A percentile compares a stretch with the other conserved stretches of the same genome.
phyloP scores from a whole-genome alignment of 805 yeast genomes.

The Candida ovalis region DNA sequence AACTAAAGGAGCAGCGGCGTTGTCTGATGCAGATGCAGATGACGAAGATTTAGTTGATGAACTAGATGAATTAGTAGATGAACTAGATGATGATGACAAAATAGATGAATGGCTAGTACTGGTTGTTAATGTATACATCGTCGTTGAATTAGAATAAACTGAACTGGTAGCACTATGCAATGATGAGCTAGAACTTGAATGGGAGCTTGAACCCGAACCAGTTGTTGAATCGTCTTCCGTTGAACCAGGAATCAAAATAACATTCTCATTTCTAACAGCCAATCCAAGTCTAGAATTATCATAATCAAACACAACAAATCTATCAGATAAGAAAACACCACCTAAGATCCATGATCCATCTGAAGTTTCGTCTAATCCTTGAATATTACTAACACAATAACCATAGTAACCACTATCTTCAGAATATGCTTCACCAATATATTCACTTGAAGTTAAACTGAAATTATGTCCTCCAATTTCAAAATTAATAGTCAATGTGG shows the following conservation, averaged over 20 bases:
- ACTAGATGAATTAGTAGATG: not conserved
- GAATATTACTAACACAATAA: conserved; percentile 61
- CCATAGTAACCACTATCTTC: conserved; percentile 36
- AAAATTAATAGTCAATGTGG: conserved; percentile 38
- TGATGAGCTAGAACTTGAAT: too few species aligned
- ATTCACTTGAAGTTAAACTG: conserved; percentile 40
- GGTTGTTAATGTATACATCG: not conserved
- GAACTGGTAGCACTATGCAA: not conserved
- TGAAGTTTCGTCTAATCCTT: conserved; percentile 43
- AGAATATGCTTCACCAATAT: conserved; percentile 47
- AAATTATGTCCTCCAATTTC: conserved; percentile 43
- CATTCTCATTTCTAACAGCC: conserved; percentile 38
- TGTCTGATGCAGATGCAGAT: too few species aligned
- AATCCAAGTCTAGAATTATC: conserved; percentile 49
- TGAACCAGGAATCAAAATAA: conserved; percentile 13
- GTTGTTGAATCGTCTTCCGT: not conserved
- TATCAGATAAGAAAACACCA: conserved; percentile 52
- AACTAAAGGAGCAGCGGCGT: too few species aligned
- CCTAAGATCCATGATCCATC: conserved; percentile 59
- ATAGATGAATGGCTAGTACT: not conserved
- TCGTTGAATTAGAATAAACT: not conserved
- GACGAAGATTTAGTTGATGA: not conserved
- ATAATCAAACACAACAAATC: conserved; percentile 56
- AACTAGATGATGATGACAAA: not conserved
- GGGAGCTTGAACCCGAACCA: too few species aligned